These are phyloP conservation scores for Boletus pseudopeckii DNA, from an alignment of 768 basidiomycete genomes.

Conservation along the genomic window DNA sequence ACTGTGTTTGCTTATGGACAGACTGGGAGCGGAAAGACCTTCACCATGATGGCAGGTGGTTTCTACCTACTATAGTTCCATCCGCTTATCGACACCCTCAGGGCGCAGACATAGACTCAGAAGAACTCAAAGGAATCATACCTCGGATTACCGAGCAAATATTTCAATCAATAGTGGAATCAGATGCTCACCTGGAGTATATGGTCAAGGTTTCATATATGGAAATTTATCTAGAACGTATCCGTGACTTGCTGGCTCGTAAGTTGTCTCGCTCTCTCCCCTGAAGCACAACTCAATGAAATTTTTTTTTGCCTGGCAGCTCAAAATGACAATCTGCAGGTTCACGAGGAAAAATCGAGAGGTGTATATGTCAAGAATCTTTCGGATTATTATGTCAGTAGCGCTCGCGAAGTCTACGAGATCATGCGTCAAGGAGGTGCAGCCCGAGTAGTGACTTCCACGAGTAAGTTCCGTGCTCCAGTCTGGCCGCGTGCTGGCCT, in stretches of 20 bases:
- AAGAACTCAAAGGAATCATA: constrained; percentile 93
- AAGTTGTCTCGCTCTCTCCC: constrained; percentile 31
- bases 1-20: constrained; percentile 98
- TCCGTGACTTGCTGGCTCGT: constrained; percentile 95
- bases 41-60: constrained; percentile 91
- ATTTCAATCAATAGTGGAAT: constrained; percentile 95
- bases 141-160: constrained; percentile 99
- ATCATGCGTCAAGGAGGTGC: constrained; percentile 97
- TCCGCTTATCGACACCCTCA: constrained; percentile 31
- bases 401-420: constrained; percentile 93
- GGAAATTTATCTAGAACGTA: constrained; percentile 98
- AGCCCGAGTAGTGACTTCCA: constrained; percentile 88
- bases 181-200: constrained; percentile 93
- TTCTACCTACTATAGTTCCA: constrained; percentile 1
- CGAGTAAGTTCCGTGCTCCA: constrained; percentile 58
- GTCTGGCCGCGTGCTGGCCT: background rate
- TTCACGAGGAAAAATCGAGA: constrained; percentile 96
- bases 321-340: constrained; percentile 96
- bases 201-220: constrained; percentile 99
- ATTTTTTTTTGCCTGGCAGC: constrained; percentile 46
- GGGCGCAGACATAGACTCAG: constrained; percentile 96
- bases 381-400: constrained; percentile 97
- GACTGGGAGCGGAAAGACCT: constrained; percentile 95
- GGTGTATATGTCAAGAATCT: constrained; percentile 98
- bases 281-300: background rate